Evolutionary conservation across 192 early-diverging fungal genomes (phyloP).

Genomic region (Entomortierella beljakovae): DNA sequence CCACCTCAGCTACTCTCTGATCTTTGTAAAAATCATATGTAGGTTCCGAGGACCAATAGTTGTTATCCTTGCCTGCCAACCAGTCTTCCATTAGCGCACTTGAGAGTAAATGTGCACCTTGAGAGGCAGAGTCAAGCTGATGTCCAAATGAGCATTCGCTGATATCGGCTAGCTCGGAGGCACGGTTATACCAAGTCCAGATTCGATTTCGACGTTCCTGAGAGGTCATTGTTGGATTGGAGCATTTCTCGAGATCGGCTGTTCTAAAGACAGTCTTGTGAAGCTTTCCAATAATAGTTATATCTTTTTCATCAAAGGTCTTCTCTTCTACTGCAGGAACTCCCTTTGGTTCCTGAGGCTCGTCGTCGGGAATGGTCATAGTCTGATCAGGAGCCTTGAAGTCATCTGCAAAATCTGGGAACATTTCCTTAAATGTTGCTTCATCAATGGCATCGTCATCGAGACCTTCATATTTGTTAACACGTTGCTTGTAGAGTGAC

Average conservation of each 20-base stretch:
- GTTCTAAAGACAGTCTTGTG: conserved; percentile 55
- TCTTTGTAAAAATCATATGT: conserved; percentile 95
- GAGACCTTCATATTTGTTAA: conserved; percentile 60
- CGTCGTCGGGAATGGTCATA: conserved; percentile 53
- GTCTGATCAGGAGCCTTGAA: conserved; percentile 73
- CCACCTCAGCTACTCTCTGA: conserved; percentile 79
- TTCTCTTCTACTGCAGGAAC: conserved; percentile 52
- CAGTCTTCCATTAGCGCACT: conserved; percentile 65
- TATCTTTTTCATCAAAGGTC: conserved; percentile 60
- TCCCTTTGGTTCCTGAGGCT: conserved; percentile 10
- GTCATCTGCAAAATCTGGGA: conserved; percentile 89
- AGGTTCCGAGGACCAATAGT: conserved; percentile 55
- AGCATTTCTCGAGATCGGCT: conserved; percentile 37
- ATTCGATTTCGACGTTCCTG: conserved; percentile 48
- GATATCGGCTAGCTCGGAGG: conserved; percentile 57
- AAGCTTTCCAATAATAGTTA: conserved; percentile 63
- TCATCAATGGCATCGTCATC: conserved; percentile 78
- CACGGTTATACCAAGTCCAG: conserved; percentile 57
- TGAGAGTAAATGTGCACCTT: conserved; percentile 63
- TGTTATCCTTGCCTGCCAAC: conserved; percentile 47
- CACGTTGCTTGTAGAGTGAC: conserved; percentile 64
- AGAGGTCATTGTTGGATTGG: conserved; percentile 15
- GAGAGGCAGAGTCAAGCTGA: conserved; percentile 58
- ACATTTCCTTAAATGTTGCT: conserved; percentile 76
- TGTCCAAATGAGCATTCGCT: conserved; percentile 60